Evolutionary conservation across 139 green algal genomes (phyloP), one percentile per base, ranked within the genome.

Genomic region (Microglena sp.): DNA sequence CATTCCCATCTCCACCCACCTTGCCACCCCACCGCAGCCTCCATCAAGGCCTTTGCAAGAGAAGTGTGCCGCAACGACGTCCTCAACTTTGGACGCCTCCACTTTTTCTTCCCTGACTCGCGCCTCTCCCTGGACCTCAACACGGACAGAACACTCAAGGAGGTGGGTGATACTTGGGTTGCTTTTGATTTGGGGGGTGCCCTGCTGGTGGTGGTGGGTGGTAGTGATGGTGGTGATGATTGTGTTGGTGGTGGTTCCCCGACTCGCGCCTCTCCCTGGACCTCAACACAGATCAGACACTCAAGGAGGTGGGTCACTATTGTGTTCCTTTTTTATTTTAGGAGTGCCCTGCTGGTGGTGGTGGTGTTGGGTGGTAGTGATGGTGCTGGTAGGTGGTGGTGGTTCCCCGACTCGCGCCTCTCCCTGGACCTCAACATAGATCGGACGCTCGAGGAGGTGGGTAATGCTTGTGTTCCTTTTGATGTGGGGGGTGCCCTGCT

Each of bases 101-200:
- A 95, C 80, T 91, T 91, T 46, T 95, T 95, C 83, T 94, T 95
- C 79, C 89, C 89, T 5, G 89, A 94, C 80, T 86, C 74, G 18
- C 78, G 86, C 44, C 77, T 93, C 58, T 77, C 82, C 0, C 79
- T 95, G n/a, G 89, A 94, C 74, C 84, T 95, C 44, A 90, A 82
- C 72, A 94, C 89, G 1, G 89, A 94, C 77, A 83, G 84, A 45
- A 92, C 87, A 2, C 82, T 93, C 36, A 92, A 92, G 70, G 89
- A 91, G 71, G 72, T 81, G 61, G 0, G 68, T 21, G 30, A 1
- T 7, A 36, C n/a, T n/a, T n/a, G n/a, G n/a, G n/a, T n/a, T n/a
- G n/a, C n/a, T n/a, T n/a, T n/a, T n/a, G n/a, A n/a, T n/a, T 35
- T 45, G 32, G 4, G 7, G 18, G 26, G 55, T 62, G 6, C 27